A percentile compares a stretch with the other conserved stretches of the same genome.
phyloP scores from a whole-genome alignment of 2,329 filamentous ascomycete genomes.

The Lasiodiplodia citricola region DNA sequence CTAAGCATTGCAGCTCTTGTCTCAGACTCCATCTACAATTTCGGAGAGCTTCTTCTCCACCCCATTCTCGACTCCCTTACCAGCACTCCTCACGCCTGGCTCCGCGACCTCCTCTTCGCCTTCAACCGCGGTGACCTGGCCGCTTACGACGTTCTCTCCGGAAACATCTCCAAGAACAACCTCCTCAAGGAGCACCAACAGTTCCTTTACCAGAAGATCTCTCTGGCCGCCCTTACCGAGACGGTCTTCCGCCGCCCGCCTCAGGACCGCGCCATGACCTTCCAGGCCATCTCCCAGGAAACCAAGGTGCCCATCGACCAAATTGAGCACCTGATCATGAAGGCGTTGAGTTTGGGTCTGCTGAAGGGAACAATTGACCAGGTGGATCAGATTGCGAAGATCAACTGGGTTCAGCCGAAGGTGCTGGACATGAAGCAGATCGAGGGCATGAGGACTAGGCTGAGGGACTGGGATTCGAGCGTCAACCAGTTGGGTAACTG shows the following conservation, averaged over 20 bases:
- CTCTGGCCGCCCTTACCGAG: constrained; percentile 93
- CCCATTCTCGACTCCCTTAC: constrained; percentile 88
- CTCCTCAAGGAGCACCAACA: constrained; percentile 79
- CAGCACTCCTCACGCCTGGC: constrained; percentile 79
- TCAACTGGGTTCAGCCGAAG: constrained; percentile 99
- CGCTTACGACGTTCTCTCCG: constrained; percentile 82
- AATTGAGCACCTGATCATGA: constrained; percentile 99
- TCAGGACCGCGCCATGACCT: constrained; percentile 93
- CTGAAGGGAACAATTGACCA: constrained; percentile 94
- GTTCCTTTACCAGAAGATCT: constrained; percentile 97
- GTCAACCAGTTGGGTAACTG: constrained; percentile 96
- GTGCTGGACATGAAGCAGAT: constrained; percentile 96
- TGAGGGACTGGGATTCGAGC: constrained; percentile 94
- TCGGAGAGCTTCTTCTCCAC: constrained; percentile 96
- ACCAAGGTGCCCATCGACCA: constrained; percentile 90
- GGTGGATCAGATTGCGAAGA: constrained; percentile 89
- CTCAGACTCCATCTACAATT: constrained; percentile 97
- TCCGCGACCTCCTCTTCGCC: constrained; percentile 93
- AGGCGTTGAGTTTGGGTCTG: constrained; percentile 91
- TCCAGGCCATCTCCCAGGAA: constrained; percentile 84
- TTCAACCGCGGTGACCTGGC: constrained; percentile 95
- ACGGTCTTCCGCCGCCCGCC: constrained; percentile 94
- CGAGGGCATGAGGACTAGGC: constrained; percentile 82
- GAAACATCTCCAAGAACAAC: constrained; percentile 78
- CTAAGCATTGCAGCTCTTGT: constrained; percentile 90